Conservation (phyloP, 2,329 filamentous ascomycete genomes). For the Thelonectria blattea region DNA sequence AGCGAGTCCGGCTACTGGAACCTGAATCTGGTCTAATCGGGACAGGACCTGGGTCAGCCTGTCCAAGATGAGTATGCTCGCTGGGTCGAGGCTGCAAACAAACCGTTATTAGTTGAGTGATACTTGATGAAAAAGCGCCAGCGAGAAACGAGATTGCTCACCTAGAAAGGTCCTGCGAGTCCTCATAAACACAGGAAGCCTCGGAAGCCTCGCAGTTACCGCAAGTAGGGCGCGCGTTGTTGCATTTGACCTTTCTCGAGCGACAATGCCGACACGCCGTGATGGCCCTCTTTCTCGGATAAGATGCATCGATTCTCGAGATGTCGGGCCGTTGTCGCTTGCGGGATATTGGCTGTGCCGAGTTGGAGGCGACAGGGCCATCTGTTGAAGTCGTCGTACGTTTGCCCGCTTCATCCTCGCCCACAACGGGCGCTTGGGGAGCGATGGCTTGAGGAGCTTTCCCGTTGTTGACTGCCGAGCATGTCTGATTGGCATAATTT, state of each 20-base stretch:
- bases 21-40: constrained; percentile 6
- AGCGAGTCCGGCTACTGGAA: background rate
- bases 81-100: constrained; percentile 16
- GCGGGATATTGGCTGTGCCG: background rate
- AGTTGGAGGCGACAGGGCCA: background rate
- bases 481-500: too few relatives aligned
- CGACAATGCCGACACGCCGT: constrained; percentile 18
- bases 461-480: too few relatives aligned
- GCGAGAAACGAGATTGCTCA: background rate
- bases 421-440: too few relatives aligned
- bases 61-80: constrained; percentile 20
- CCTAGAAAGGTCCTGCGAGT: constrained; percentile 10
- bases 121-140: background rate
- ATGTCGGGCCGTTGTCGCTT: constrained; percentile 2
- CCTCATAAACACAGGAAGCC: constrained; percentile 7
- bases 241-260: constrained; percentile 21
- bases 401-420: too few relatives aligned
- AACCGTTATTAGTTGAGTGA: too few relatives aligned
- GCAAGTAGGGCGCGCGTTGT: constrained; percentile 17
- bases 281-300: constrained; percentile 18
- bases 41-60: constrained; percentile 18
- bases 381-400: too few relatives aligned
- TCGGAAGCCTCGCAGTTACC: constrained; percentile 15
- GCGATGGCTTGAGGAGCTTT: too few relatives aligned
- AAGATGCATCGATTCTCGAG: constrained; percentile 1